Conservation (phyloP, 176 grass and related monocot genomes). For the Microstegium vimineum region DNA sequence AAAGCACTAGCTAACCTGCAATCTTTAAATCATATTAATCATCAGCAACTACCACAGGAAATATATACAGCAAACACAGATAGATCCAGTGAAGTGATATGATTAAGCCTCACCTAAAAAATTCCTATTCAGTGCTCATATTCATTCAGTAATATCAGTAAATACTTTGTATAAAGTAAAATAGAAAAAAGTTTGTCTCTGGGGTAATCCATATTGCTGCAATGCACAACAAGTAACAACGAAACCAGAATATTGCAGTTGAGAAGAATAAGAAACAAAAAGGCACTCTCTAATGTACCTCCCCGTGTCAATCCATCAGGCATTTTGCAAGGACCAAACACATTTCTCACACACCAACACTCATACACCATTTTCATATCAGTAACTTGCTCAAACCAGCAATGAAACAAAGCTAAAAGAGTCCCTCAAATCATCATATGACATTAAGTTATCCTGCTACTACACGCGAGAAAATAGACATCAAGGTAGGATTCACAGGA, state of each 20-base stretch:
- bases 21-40: neutral
- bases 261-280: constrained; percentile 1
- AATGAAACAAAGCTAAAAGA: neutral
- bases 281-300: neutral
- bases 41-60: neutral
- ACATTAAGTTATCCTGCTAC: neutral
- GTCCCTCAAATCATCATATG: neutral
- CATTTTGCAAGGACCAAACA: neutral
- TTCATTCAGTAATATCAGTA: too few species aligned
- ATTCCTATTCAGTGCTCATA: too few species aligned
- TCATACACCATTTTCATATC: neutral
- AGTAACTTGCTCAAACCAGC: neutral
- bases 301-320: neutral
- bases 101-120: neutral
- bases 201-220: neutral
- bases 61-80: neutral
- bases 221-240: neutral
- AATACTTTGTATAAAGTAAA: neutral
- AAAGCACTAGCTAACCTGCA: too few species aligned
- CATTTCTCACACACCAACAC: neutral
- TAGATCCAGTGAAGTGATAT: neutral
- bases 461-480: neutral
- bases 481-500: neutral
- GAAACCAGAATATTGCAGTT: neutral
- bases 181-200: neutral